phyloP scores from a whole-genome alignment of 2,329 filamentous ascomycete genomes.

The Diaporthe destruens region DNA sequence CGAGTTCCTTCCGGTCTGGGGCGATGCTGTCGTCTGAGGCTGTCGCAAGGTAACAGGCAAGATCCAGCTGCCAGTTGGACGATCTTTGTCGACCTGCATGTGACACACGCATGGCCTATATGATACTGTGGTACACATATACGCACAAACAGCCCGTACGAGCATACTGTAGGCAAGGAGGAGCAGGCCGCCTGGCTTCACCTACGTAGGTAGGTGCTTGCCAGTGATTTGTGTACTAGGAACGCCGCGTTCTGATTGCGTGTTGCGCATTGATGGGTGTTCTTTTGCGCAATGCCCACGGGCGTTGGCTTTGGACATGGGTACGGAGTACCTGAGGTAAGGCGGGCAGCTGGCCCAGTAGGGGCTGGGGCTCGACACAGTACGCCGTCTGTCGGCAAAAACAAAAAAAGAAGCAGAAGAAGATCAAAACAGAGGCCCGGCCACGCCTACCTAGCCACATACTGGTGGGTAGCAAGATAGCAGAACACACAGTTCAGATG shows the following conservation, averaged over 20 bases:
- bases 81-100: slow-evolving; percentile 19
- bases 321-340: too few relatives aligned
- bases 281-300: neutral
- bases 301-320: neutral
- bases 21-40: slow-evolving; percentile 24
- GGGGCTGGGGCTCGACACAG: neutral
- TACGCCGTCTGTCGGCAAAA: neutral
- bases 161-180: neutral
- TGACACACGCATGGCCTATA: neutral
- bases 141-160: neutral
- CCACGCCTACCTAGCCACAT: neutral
- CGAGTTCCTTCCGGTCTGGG: neutral
- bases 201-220: too few relatives aligned
- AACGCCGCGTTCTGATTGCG: slow-evolving; percentile 19
- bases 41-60: slow-evolving; percentile 10
- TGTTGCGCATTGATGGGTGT: slow-evolving; percentile 6
- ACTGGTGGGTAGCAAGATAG: too few relatives aligned
- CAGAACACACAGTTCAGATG: neutral
- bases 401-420: too few relatives aligned
- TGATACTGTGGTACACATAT: neutral
- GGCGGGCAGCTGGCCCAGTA: neutral
- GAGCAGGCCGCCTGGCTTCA: neutral
- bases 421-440: slow-evolving; percentile 2
- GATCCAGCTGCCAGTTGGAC: slow-evolving; percentile 8
- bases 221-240: neutral